phyloP scores from a whole-genome alignment of 2,329 filamentous ascomycete species.

The Cadophora luteo-olivacea region DNA sequence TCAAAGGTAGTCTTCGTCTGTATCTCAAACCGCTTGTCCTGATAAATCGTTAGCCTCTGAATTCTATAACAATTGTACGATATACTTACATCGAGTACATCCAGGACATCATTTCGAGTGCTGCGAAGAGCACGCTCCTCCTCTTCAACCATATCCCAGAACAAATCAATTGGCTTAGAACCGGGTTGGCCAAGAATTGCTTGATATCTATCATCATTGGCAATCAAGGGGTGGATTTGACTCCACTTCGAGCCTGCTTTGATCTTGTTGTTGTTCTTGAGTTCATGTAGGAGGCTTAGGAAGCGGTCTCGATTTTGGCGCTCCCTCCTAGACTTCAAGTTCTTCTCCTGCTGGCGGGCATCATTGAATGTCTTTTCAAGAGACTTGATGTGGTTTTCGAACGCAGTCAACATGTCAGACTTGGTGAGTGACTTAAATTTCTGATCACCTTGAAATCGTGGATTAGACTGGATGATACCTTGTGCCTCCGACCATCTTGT shows the following conservation, averaged over 20 bases:
- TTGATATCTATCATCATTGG: conserved; percentile 81
- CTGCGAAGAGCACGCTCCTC: conserved; percentile 87
- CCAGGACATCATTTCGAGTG: conserved; percentile 81
- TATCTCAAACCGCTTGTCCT: conserved; percentile 93
- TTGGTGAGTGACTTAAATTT: conserved; percentile 87
- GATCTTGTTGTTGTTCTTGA: conserved; percentile 79
- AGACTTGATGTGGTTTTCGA: conserved; percentile 93
- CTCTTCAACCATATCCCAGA: conserved; percentile 95
- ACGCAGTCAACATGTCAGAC: conserved; percentile 88
- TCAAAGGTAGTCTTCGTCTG: conserved; percentile 85
- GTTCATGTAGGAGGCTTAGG: conserved; percentile 74
- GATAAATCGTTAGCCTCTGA: conserved; percentile 46
- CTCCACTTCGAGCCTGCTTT: conserved; percentile 92
- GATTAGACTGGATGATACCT: conserved; percentile 77
- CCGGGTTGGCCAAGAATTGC: conserved; percentile 84
- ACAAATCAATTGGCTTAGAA: conserved; percentile 87
- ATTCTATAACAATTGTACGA: not conserved
- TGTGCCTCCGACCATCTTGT: conserved; percentile 94
- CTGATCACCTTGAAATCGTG: conserved; percentile 78
- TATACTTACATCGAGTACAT: conserved; percentile 80
- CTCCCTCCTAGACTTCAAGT: conserved; percentile 78
- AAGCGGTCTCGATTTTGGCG: conserved; percentile 87
- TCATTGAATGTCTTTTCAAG: conserved; percentile 93
- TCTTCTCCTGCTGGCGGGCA: conserved; percentile 85
- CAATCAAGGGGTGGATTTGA: conserved; percentile 75